Conservation (phyloP, 148 eudicot species). For the Vaccinium myrtillus region DNA sequence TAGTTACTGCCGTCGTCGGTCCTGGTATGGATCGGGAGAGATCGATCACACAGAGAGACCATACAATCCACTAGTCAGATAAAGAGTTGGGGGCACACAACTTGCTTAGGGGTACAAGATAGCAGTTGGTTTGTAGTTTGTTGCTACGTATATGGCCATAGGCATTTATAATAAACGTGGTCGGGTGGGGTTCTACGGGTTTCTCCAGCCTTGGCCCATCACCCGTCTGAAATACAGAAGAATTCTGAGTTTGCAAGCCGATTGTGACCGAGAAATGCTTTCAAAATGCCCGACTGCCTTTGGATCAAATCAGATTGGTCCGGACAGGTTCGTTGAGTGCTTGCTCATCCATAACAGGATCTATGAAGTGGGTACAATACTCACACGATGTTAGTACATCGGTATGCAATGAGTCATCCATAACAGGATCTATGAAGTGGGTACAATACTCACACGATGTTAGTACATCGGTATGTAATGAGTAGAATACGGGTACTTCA, state of each 20-base stretch:
- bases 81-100: neutral
- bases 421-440: neutral
- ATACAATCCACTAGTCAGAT: neutral
- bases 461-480: neutral
- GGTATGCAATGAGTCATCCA: neutral
- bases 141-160: neutral
- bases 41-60: neutral
- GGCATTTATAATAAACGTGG: neutral
- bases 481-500: neutral
- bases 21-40: neutral
- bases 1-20: neutral
- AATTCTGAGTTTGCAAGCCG: no score
- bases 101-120: neutral
- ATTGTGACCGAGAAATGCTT: no score
- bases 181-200: neutral
- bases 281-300: neutral
- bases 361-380: neutral
- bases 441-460: neutral
- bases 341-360: neutral
- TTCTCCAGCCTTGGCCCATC: neutral
- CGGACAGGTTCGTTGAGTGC: neutral
- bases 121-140: neutral
- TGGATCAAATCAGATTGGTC: neutral
- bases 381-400: neutral
- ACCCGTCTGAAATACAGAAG: no score